A percentile compares a stretch with the other conserved stretches of the same genome.
Conservation (phyloP, 2,329 filamentous ascomycete species). For the Colletotrichum higginsianum region DNA sequence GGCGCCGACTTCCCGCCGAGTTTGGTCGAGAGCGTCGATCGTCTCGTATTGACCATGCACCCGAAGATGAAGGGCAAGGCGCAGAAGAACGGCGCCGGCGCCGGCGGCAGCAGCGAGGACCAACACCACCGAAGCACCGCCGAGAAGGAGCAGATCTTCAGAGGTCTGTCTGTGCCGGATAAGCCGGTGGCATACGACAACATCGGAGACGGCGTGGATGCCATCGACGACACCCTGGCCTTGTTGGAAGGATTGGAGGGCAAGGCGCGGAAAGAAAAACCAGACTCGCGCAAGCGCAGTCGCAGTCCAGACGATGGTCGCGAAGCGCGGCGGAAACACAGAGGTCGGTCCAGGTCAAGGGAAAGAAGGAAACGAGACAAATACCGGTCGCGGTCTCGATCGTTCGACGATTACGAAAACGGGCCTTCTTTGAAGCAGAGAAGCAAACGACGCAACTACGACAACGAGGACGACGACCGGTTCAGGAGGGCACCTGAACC, state of each 20-base stretch:
- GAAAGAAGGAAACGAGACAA: constrained; percentile 55
- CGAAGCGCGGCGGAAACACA: constrained; percentile 58
- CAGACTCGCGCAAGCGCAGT: constrained; percentile 68
- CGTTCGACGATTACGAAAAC: constrained; percentile 65
- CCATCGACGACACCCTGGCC: constrained; percentile 93
- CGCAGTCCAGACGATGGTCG: constrained; percentile 69
- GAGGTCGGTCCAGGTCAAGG: constrained; percentile 59
- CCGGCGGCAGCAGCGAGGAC: constrained; percentile 55
- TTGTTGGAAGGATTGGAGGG: constrained; percentile 88
- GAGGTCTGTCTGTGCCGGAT: constrained; percentile 89
- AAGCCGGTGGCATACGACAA: constrained; percentile 63
- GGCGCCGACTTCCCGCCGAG: constrained; percentile 88
- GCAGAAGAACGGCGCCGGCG: constrained; percentile 51
- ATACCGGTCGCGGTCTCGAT: constrained; percentile 56
- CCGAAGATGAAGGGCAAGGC: constrained; percentile 82
- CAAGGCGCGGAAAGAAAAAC: constrained; percentile 66
- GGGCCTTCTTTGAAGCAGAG: constrained; percentile 46
- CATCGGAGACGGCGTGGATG: constrained; percentile 66
- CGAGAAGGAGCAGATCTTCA: constrained; percentile 90
- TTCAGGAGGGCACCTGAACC: constrained; percentile 77
- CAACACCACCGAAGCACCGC: constrained; percentile 62
- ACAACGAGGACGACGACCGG: constrained; percentile 69
- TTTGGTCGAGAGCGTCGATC: constrained; percentile 91
- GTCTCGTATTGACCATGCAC: constrained; percentile 89
- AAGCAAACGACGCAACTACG: constrained; percentile 57